Evolutionary conservation across 257 asterid genomes (phyloP).

Genomic region (Cynanchum wilfordii): DNA sequence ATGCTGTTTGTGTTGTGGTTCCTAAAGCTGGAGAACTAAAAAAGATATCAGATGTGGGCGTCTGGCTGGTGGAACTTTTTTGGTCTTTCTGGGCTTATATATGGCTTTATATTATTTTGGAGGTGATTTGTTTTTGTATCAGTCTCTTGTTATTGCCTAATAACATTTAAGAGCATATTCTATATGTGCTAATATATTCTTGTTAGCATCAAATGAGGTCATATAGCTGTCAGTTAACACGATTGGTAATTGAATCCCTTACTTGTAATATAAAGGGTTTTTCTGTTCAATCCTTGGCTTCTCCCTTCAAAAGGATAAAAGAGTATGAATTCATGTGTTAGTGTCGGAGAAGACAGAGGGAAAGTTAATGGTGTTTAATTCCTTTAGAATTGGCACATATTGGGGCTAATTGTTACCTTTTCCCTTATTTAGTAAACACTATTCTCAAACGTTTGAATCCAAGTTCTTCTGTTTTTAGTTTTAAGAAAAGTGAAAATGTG

Average conservation of each 20-base stretch:
- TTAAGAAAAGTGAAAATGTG: background rate
- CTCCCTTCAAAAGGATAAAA: background rate
- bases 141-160: background rate
- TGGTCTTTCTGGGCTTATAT: constrained; percentile 99
- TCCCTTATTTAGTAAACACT: background rate
- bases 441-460: background rate
- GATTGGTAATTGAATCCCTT: background rate
- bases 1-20: constrained; percentile 92
- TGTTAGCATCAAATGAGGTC: background rate
- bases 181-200: background rate
- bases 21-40: constrained; percentile 89
- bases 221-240: background rate
- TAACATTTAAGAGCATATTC: background rate
- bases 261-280: background rate
- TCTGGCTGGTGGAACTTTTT: constrained; percentile 94
- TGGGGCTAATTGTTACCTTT: background rate
- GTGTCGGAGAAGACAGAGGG: background rate
- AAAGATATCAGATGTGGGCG: constrained; percentile 88
- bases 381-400: background rate
- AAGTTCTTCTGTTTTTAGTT: background rate
- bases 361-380: background rate
- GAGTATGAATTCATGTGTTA: too few species aligned
- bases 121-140: constrained; percentile 39
- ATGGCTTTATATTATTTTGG: constrained; percentile 89
- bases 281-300: background rate